Base-by-base conservation (phyloP, 2,329 filamentous ascomycete species). In the Cryphonectria japonica region DNA sequence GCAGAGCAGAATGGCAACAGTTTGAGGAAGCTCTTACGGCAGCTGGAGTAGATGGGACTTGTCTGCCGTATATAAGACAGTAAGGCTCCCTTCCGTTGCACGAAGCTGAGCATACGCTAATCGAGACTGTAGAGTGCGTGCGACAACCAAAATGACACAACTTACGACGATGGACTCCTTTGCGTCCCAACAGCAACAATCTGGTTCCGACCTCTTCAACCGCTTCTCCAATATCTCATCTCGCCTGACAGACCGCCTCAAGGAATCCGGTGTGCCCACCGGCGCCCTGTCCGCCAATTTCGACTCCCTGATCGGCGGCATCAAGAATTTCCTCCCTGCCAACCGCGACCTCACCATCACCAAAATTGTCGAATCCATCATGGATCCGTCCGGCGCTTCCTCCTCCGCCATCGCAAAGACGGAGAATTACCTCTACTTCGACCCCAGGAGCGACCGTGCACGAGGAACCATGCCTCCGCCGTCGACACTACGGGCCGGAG, bases 121-220 rank as follows among this genome's bases (percentile, higher is more conserved):
- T 61, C 3, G 46, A 46, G 39, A 65, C n/a, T 67, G 75, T 77
- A 90, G 93, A 80, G 93, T 98, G 67, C 94, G 95, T 72, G 93
- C 97, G 75, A 94, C 97, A 66, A 98, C 95, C 6, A 94, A 96
- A 74, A 98, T 98, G 94, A 98, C 95, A 19, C 97, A 98, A 89
- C 92, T 99, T 80, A 93, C 95, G 4, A 97, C 95, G 1, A 91
- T 95, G 73, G 96, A 95, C 74, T 91, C 91, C 41, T 91, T 93
- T 13, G 85, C 87, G 19, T 86, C 92, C 72, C 85, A 88, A 26
- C 87, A 91, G 76, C 88, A 89, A 74, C 80, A 81, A 74, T 80
- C 84, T 13, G 81, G 85, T 26, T 90, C 93, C 3, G 93, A 97
- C 76, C 87, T 99, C 22, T 98, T 99, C 84, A 92, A 94, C 29